Evolutionary conservation across 345 rosid species (phyloP).

Genomic region (Eucalyptus microcorys): DNA sequence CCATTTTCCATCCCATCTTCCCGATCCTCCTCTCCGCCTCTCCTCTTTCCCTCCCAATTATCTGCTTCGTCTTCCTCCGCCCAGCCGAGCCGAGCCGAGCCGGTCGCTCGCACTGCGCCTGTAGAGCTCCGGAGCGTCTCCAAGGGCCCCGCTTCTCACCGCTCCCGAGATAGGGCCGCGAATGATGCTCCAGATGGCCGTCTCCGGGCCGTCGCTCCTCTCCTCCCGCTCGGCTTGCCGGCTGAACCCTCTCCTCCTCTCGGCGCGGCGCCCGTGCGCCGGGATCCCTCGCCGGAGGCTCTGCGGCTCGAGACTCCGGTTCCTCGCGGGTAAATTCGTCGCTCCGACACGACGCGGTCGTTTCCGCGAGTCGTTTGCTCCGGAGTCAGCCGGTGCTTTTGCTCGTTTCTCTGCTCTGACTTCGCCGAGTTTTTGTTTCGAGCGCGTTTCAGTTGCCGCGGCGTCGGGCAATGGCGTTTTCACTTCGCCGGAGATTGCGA

Average conservation of each 20-base stretch:
- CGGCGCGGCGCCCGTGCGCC: slow-evolving; percentile 24
- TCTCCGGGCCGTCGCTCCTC: slow-evolving; percentile 30
- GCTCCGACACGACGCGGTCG: not conserved
- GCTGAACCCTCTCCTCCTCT: slow-evolving; percentile 69
- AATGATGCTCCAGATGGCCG: slow-evolving; percentile 28
- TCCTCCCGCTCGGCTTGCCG: slow-evolving; percentile 41
- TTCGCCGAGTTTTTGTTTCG: not conserved
- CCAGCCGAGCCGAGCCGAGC: not conserved
- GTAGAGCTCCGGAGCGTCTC: not conserved
- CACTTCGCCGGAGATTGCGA: slow-evolving; percentile 68
- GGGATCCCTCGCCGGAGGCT: slow-evolving; percentile 13
- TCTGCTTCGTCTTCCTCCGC: not conserved
- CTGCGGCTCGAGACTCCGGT: not conserved
- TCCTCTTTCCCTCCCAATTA: not conserved
- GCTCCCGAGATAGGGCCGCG: not conserved
- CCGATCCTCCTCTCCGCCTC: not conserved
- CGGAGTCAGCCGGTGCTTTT: not conserved
- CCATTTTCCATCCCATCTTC: not conserved
- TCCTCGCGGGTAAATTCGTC: slow-evolving; percentile 18
- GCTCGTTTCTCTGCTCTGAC: not conserved
- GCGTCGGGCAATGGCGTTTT: slow-evolving; percentile 44
- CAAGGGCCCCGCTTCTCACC: no score
- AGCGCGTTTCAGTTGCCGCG: slow-evolving; percentile 30
- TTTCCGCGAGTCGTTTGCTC: not conserved
- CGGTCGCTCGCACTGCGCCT: not conserved